A percentile compares a stretch with the other conserved stretches of the same genome.
phyloP scores from a whole-genome alignment of 2,329 filamentous ascomycete genomes.

The Knufia fluminis region DNA sequence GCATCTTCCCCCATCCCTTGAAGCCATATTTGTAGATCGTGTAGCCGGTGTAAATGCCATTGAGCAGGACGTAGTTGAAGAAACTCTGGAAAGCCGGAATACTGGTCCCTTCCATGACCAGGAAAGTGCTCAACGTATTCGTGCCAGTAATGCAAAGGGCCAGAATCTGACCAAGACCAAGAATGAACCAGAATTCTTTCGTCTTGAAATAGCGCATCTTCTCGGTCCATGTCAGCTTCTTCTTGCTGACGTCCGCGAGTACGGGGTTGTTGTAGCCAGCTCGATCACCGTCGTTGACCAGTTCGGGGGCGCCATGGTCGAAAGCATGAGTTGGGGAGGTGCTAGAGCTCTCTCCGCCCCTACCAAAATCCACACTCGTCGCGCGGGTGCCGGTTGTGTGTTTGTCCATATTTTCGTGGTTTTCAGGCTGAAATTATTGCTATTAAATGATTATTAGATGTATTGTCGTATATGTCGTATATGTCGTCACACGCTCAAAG shows the following conservation, averaged over 20 bases:
- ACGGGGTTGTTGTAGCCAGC: constrained; percentile 27
- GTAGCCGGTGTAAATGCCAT: constrained; percentile 68
- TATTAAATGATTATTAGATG: constrained; percentile 8
- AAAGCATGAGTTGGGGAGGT: constrained; percentile 10
- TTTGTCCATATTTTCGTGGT: constrained; percentile 15
- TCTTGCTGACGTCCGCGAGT: constrained; percentile 27
- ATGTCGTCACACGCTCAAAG: constrained; percentile 24
- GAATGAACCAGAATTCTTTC: constrained; percentile 76
- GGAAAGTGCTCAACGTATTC: constrained; percentile 78
- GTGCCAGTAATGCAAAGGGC: constrained; percentile 85
- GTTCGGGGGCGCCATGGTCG: constrained; percentile 31
- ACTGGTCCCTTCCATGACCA: constrained; percentile 58
- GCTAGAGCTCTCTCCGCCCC: constrained; percentile 13
- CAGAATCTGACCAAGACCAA: constrained; percentile 72
- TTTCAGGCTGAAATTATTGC: not conserved
- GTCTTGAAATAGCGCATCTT: constrained; percentile 65
- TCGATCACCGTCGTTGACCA: constrained; percentile 21
- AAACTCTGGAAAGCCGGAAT: constrained; percentile 94
- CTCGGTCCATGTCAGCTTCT: constrained; percentile 36
- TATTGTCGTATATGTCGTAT: constrained; percentile 10
- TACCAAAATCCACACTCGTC: constrained; percentile 17
- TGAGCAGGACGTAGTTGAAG: constrained; percentile 85
- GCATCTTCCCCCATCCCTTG: constrained; percentile 55
- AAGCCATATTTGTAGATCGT: constrained; percentile 73
- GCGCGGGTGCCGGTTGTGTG: constrained; percentile 13